phyloP scores from a whole-genome alignment of 495 filamentous ascomycete genomes.

The Podospora fimiseda region DNA sequence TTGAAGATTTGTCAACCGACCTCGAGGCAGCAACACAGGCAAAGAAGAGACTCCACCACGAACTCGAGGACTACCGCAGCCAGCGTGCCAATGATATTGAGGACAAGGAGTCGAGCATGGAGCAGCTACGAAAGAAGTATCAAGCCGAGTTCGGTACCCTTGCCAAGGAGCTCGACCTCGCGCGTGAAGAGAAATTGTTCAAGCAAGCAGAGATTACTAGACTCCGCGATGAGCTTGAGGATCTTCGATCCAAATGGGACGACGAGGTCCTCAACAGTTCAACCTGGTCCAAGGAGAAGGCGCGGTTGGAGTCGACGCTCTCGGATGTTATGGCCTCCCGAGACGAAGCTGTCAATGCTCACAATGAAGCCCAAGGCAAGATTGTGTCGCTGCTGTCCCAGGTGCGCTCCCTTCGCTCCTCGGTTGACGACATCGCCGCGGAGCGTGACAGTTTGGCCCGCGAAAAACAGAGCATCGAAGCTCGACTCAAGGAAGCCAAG shows the following conservation, averaged over 20 bases:
- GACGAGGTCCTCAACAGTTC: conserved; percentile 96
- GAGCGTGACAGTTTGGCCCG: conserved; percentile 80
- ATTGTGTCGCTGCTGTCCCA: conserved; percentile 88
- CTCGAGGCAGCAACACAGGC: conserved; percentile 79
- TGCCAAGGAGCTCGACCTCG: conserved; percentile 86
- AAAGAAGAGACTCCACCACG: conserved; percentile 93
- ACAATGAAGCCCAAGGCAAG: conserved; percentile 91
- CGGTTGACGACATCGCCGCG: conserved; percentile 76
- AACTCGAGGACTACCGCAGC: conserved; percentile 94
- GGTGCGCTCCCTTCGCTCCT: conserved; percentile 74
- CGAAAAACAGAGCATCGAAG: conserved; percentile 86
- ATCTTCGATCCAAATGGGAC: conserved; percentile 95
- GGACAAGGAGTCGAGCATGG: conserved; percentile 92
- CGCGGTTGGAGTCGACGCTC: conserved; percentile 81
- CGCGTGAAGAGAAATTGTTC: conserved; percentile 71
- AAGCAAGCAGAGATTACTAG: conserved; percentile 61
- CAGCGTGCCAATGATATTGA: conserved; percentile 94
- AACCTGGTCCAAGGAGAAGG: conserved; percentile 97
- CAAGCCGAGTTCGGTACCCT: conserved; percentile 85
- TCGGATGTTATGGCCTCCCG: conserved; percentile 83
- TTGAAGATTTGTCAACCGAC: conserved; percentile 90
- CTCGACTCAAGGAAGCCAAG: conserved; percentile 80
- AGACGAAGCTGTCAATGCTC: conserved; percentile 86
- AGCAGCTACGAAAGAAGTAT: conserved; percentile 96
- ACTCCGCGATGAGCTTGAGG: conserved; percentile 88